Conservation (phyloP, 208 protist genomes). For the Wallacemonas sp. region DNA sequence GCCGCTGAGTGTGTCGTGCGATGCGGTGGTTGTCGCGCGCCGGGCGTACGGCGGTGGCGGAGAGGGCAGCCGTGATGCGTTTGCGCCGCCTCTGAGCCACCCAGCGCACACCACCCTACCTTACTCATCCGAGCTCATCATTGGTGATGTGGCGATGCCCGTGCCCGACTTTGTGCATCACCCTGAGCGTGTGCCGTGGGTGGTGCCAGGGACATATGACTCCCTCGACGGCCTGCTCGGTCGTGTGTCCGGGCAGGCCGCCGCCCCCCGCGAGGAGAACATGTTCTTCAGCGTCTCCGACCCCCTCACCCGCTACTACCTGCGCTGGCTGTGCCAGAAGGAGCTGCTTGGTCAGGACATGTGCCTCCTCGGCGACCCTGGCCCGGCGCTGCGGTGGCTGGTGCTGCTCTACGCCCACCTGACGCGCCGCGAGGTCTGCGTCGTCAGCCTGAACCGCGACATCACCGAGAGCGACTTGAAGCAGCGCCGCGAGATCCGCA, state of each 20-base stretch:
- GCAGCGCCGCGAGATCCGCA: constrained; percentile 90
- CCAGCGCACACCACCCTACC: constrained; percentile 16
- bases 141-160: constrained; percentile 78
- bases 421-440: constrained; percentile 82
- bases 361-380: constrained; percentile 94
- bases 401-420: constrained; percentile 76
- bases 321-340: constrained; percentile 94
- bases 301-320: constrained; percentile 53
- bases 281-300: constrained; percentile 68
- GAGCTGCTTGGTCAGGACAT: constrained; percentile 93
- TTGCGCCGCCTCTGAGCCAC: neutral
- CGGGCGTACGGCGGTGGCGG: constrained; percentile 18
- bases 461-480: constrained; percentile 96
- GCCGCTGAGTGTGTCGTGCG: neutral
- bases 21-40: neutral
- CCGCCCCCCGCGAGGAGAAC: constrained; percentile 32
- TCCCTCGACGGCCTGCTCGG: constrained; percentile 25
- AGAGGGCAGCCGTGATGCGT: too few species aligned
- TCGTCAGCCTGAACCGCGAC: constrained; percentile 91
- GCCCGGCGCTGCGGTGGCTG: constrained; percentile 85
- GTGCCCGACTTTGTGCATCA: constrained; percentile 50
- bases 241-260: neutral
- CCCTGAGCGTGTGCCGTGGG: constrained; percentile 70
- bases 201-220: constrained; percentile 42
- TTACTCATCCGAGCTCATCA: constrained; percentile 54